phyloP scores from a whole-genome alignment of 192 early-diverging fungal genomes.

The Pilobolus umbonatus region DNA sequence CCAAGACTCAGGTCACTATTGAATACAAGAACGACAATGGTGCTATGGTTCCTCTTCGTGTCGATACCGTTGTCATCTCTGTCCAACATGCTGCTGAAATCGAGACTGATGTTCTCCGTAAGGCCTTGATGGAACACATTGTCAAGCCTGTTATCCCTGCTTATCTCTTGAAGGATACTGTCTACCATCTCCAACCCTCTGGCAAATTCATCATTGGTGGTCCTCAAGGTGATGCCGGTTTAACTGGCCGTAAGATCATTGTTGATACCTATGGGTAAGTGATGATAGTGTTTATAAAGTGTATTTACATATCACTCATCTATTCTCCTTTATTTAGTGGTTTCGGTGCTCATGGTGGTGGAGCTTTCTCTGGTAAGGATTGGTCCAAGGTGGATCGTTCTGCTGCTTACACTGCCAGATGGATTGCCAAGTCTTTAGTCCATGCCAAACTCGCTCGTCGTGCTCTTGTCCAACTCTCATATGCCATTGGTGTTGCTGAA shows the following conservation, averaged over 20 bases:
- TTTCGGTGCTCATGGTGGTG: constrained; percentile 62
- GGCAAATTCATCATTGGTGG: constrained; percentile 99
- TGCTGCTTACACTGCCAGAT: constrained; percentile 95
- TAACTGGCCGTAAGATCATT: constrained; percentile 72
- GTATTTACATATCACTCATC: background rate
- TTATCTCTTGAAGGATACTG: constrained; percentile 83
- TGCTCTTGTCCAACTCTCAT: constrained; percentile 92
- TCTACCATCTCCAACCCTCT: constrained; percentile 98
- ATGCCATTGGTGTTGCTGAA: constrained; percentile 98
- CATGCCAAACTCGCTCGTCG: constrained; percentile 90
- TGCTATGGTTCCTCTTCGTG: constrained; percentile 91
- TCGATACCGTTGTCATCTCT: constrained; percentile 97
- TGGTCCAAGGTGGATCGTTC: constrained; percentile 99
- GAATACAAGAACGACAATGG: constrained; percentile 96
- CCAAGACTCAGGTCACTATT: constrained; percentile 99
- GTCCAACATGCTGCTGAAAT: constrained; percentile 94
- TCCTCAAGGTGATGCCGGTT: constrained; percentile 99
- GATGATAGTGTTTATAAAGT: background rate
- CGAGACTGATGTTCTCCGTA: constrained; percentile 76
- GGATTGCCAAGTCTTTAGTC: constrained; percentile 98
- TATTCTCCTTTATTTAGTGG: constrained; percentile 13
- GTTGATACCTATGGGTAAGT: constrained; percentile 34
- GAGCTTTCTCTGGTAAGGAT: constrained; percentile 99
- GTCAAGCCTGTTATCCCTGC: constrained; percentile 91
- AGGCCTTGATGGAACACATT: constrained; percentile 88